These are phyloP conservation scores for Aureobasidium sp. DNA, from an alignment of 2,329 filamentous ascomycete species.

Conservation along the genomic window DNA sequence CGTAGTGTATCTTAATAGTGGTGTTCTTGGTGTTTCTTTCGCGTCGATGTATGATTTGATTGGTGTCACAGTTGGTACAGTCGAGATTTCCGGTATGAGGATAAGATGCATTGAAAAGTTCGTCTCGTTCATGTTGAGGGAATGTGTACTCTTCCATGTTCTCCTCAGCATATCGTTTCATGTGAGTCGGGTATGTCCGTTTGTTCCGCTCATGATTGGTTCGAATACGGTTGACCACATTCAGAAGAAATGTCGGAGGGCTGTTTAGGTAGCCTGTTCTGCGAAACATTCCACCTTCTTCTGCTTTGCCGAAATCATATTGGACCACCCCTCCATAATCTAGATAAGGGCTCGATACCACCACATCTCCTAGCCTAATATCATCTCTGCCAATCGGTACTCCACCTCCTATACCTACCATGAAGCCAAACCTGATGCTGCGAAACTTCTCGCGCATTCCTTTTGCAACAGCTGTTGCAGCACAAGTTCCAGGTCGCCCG, in stretches of 20 bases:
- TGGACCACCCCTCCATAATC: slow-evolving; percentile 24
- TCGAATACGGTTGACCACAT: not conserved
- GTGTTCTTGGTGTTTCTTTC: not conserved
- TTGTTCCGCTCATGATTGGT: not conserved
- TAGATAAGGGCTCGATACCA: slow-evolving; percentile 20
- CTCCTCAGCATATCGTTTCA: not conserved
- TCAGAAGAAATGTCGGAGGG: not conserved
- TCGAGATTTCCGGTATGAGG: not conserved
- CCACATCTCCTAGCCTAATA: slow-evolving; percentile 24
- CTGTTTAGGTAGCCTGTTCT: not conserved
- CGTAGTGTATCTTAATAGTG: slow-evolving; percentile 16
- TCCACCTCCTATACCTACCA: slow-evolving; percentile 22
- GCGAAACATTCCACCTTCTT: not conserved
- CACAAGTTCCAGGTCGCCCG: slow-evolving; percentile 11
- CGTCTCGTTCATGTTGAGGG: not conserved
- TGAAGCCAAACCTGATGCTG: slow-evolving; percentile 2
- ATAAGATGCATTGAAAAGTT: not conserved
- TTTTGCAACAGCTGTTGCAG: slow-evolving; percentile 18
- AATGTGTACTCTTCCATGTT: not conserved
- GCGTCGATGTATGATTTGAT: not conserved
- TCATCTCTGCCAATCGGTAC: slow-evolving; percentile 13
- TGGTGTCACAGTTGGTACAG: not conserved
- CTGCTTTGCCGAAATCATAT: slow-evolving; percentile 22
- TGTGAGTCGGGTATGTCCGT: not conserved
- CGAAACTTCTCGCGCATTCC: slow-evolving; percentile 19